Percentiles rank a stretch among this genome's conserved stretches.
These are phyloP conservation scores for Boletus bicolor DNA, from an alignment of 768 basidiomycete genomes.

Conservation along the genomic window DNA sequence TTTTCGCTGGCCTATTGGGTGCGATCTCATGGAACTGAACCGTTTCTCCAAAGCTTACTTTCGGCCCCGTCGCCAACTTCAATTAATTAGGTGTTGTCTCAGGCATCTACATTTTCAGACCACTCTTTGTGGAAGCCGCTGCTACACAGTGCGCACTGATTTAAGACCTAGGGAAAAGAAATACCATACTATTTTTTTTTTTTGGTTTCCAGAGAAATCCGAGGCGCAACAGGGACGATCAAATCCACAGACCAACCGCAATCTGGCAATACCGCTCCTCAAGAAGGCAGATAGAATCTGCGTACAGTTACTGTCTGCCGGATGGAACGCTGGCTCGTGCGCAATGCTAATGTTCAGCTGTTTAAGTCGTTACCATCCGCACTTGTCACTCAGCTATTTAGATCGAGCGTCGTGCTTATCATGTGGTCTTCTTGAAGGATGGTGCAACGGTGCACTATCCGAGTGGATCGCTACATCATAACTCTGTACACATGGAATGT, in stretches of 20 bases:
- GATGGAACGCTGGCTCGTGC: neutral
- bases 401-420: conserved; percentile 3
- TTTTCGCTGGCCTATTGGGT: conserved; percentile 62
- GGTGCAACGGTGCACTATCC: conserved; percentile 16
- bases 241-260: conserved; percentile 4
- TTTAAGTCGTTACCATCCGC: neutral
- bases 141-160: conserved; percentile 13
- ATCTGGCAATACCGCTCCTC: neutral
- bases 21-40: neutral
- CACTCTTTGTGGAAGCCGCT: conserved; percentile 31
- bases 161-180: too few relatives aligned
- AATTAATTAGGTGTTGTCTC: conserved; percentile 49
- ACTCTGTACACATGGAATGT: conserved; percentile 2
- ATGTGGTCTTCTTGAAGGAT: conserved; percentile 6
- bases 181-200: neutral
- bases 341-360: neutral
- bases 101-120: conserved; percentile 67
- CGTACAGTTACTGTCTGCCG: neutral
- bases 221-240: neutral
- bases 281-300: conserved; percentile 9
- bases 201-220: conserved; percentile 10
- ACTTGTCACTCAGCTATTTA: neutral
- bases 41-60: neutral
- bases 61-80: neutral
- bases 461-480: conserved; percentile 7